Base-by-base conservation (phyloP, 768 basidiomycete genomes). In the Lentinula raphanica region DNA sequence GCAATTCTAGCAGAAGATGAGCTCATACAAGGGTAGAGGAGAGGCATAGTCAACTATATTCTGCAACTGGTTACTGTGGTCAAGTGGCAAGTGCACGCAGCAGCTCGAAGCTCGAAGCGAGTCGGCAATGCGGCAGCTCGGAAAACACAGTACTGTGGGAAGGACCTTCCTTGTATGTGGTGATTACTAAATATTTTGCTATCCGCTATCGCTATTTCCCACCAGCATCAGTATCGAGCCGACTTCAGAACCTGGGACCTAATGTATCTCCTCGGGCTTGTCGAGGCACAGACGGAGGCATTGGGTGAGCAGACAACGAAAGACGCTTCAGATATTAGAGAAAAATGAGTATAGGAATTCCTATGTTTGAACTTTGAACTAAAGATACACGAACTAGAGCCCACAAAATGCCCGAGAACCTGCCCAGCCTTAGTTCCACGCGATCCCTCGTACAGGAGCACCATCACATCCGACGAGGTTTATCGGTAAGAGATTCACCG, bases 391-490 rank as follows among this genome's bases (percentile, higher is more conserved):
- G 42, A 44, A 21, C 19, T 9, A n/a, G 17, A 44, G 21, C 17
- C 7, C 8, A 21, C 23, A 21, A 44, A 21, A 44, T 21, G 6
- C 19, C 21, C 42, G 21, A 44, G 19, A 23, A 23, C 19, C 19
- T 44, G 19, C 23, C 11, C 23, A 25, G 42, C 49, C 12, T 50
- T 32, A 50, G 40, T 56, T 55, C 80, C 79, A 84, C 6, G 83
- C 88, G 59, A 83, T 82, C 3, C 87, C 88, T 60, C 88, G 77
- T n/a, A 88, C 73, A 0, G 88, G 88, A 13, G 86, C 84, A 7
- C 85, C 88, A 64, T 91, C 88, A 28, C 79, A 75, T 1, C 76
- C 79, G 7, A 71, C 72, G 17, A 90, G 55, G 21, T 76, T 82
- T 54, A 91, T 65, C 0, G 88, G 88, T 38, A 84, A 65, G 56